Evolutionary conservation across 768 basidiomycete genomes (phyloP), one percentile per base, ranked within the genome.

Genomic region (Asterophora lycoperdoides): DNA sequence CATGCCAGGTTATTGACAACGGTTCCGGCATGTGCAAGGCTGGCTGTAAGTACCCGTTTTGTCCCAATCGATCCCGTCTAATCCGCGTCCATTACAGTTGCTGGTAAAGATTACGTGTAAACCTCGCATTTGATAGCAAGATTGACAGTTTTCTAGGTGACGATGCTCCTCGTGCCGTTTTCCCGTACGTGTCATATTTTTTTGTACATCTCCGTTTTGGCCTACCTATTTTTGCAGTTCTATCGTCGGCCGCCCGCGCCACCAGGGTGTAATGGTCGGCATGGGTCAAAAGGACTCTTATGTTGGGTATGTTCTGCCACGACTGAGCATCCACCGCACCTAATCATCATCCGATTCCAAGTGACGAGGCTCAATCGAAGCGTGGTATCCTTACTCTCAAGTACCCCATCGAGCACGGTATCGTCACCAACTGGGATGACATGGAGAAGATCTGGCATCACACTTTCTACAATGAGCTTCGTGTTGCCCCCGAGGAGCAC

Each of bases 21-120:
- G 92, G 91, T 65, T 97, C 94, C 65, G 95, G 94, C 73, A 98
- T 97, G 94, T 97, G 94, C 87, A 98, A 98, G 78, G 95, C 95
- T 82, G 95, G 96, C 74, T 93, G 89, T 91, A 68, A 61, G 87
- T 85, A 33, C 56, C 58, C 59, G 28, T 43, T 49, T 52, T 50
- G 44, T 44, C 53, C 41, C 53, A 42, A 33, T 19, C 18, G 29
- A 26, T 36, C 40, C 57, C 62, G 14, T 64, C 56, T 63, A 41
- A 60, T 48, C 30, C 53, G 41, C 47, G 17, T 39, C 40, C 44
- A 56, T 36, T 57, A 49, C 59, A 86, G 83, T 84, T 70, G 81
- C 84, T 76, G 84, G 83, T 83, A 75, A 62, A 54, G 49, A 18
- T 8, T 18, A 3, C 33, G 20, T 26, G 14, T 30, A 30, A 45